Percentiles rank a stretch among this genome's conserved stretches.
These are phyloP conservation scores for Myochromella boudieri DNA, from an alignment of 768 basidiomycete genomes.

Conservation along the genomic window DNA sequence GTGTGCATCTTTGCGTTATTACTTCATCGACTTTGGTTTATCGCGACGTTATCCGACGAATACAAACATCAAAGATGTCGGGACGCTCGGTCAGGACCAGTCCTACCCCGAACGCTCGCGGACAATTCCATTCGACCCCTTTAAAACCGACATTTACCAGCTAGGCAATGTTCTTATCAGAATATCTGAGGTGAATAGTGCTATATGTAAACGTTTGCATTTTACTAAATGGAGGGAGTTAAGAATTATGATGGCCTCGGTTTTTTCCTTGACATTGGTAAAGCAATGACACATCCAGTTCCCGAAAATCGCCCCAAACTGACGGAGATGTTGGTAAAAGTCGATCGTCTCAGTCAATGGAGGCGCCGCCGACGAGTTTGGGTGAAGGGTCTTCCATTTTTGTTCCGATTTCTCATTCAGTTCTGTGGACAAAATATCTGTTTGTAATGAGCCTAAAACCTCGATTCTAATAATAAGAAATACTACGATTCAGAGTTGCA, in stretches of 20 bases:
- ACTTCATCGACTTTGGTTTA: too few species aligned
- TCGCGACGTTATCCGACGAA: too few species aligned
- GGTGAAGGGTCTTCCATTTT: not conserved
- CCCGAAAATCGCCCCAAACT: not conserved
- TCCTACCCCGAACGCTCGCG: not conserved
- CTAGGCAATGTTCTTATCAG: not conserved
- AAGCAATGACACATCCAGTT: not conserved
- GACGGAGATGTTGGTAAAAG: not conserved
- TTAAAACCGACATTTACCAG: constrained; percentile 3
- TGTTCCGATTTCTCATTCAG: too few species aligned
- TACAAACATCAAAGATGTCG: too few species aligned
- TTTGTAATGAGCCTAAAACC: too few species aligned
- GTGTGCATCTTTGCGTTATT: not conserved
- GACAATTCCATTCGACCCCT: too few species aligned
- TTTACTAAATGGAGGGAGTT: not conserved
- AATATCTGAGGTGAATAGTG: not conserved
- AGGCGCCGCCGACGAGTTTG: not conserved
- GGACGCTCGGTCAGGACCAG: too few species aligned
- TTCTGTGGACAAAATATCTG: not conserved
- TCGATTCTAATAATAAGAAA: too few species aligned
- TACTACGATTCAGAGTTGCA: too few species aligned
- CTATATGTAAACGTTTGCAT: too few species aligned
- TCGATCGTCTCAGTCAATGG: not conserved
- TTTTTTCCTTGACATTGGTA: not conserved
- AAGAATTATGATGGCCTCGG: not conserved